These are phyloP conservation scores for Ceratocystis destructans DNA, from an alignment of 2,329 filamentous ascomycete species.

Conservation along the genomic window DNA sequence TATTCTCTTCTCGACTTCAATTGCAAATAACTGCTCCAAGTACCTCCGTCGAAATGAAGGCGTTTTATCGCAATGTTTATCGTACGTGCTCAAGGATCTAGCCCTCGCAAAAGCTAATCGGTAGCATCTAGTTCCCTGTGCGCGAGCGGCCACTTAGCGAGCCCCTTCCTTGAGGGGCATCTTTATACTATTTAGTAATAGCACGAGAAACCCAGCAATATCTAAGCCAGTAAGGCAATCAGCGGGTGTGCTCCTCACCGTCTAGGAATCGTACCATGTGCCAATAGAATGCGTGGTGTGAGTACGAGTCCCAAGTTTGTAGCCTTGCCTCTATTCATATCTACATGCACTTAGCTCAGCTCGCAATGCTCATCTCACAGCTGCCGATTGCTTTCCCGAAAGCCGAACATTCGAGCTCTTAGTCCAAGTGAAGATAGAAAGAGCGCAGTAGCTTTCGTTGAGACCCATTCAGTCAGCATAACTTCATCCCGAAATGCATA, in stretches of 20 bases:
- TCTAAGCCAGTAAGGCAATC: background rate
- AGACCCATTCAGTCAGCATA: background rate
- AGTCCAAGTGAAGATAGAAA: background rate
- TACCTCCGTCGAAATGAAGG: background rate
- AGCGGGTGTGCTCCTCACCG: background rate
- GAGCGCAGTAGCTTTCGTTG: background rate
- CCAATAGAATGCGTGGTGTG: background rate
- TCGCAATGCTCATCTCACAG: background rate
- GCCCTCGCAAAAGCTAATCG: background rate
- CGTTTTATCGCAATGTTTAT: background rate
- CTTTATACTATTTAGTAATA: background rate
- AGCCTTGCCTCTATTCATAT: background rate
- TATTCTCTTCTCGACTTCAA: background rate
- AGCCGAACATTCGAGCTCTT: background rate
- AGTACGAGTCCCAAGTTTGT: background rate
- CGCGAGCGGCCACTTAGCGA: background rate
- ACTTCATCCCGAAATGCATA: background rate
- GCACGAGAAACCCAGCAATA: background rate
- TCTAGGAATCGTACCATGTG: constrained; percentile 1
- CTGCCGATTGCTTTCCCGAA: background rate
- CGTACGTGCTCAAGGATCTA: background rate
- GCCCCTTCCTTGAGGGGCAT: background rate
- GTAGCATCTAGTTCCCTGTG: background rate
- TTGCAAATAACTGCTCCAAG: background rate
- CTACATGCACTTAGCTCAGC: background rate